These are phyloP conservation scores for Beauveria rudraprayagi DNA, from an alignment of 2,329 filamentous ascomycete genomes.

Conservation along the genomic window DNA sequence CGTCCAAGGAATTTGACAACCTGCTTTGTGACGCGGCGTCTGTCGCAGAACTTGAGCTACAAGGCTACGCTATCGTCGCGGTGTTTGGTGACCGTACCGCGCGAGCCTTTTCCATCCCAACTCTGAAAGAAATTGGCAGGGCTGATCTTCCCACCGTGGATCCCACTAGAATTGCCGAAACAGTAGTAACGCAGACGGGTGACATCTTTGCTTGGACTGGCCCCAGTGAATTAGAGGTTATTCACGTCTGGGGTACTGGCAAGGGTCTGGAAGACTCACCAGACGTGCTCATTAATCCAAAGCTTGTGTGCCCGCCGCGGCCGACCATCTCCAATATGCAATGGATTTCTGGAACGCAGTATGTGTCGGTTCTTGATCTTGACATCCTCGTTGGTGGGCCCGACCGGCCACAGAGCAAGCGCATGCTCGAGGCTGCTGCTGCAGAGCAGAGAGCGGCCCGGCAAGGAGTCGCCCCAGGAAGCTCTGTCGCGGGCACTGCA, in stretches of 20 bases:
- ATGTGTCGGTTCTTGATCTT: conserved; percentile 78
- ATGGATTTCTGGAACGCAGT: conserved; percentile 93
- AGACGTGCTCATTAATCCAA: conserved; percentile 75
- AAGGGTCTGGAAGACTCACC: conserved; percentile 50
- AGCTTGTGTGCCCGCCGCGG: conserved; percentile 64
- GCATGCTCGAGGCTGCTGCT: conserved; percentile 73
- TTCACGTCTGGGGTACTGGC: conserved; percentile 80
- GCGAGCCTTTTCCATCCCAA: conserved; percentile 79
- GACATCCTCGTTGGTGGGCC: conserved; percentile 86
- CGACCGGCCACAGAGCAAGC: conserved; percentile 78
- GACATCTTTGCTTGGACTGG: conserved; percentile 84
- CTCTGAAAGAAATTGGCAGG: conserved; percentile 72
- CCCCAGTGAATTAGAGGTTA: conserved; percentile 72
- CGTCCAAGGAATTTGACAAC: conserved; percentile 81
- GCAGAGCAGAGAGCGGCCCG: conserved; percentile 60
- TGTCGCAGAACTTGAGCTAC: conserved; percentile 65
- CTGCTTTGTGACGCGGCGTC: conserved; percentile 72
- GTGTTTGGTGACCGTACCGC: conserved; percentile 77
- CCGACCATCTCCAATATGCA: conserved; percentile 93
- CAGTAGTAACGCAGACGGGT: conserved; percentile 67
- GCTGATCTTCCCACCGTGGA: conserved; percentile 64
- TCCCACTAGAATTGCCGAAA: conserved; percentile 58
- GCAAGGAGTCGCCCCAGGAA: conserved; percentile 21
- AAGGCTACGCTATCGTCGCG: conserved; percentile 71
- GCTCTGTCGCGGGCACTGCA: conserved; percentile 18